phyloP scores from a whole-genome alignment of 352 stramenopile species.

The Phytophthora meadii region DNA sequence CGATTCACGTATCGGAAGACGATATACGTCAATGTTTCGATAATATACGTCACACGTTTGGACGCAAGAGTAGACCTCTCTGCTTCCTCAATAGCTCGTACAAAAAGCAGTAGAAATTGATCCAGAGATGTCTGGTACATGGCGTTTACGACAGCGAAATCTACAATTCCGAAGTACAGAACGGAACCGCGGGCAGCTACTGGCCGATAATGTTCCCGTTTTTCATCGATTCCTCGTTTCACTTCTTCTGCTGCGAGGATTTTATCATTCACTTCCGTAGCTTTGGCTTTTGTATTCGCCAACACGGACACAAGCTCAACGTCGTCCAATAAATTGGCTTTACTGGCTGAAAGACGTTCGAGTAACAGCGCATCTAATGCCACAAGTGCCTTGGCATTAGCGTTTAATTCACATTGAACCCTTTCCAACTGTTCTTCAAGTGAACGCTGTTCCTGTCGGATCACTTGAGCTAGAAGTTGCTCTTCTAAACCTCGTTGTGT shows the following conservation, averaged over 20 bases:
- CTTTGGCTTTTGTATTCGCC: conserved; percentile 91
- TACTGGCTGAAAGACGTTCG: conserved; percentile 85
- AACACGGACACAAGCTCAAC: conserved; percentile 89
- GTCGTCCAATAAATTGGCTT: conserved; percentile 88
- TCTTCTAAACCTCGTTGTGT: conserved; percentile 92
- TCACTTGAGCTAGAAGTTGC: conserved; percentile 91
- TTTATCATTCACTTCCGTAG: conserved; percentile 91
- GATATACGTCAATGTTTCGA: conserved; percentile 88
- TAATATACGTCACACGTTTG: conserved; percentile 89
- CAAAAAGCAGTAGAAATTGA: conserved; percentile 91
- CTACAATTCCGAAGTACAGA: conserved; percentile 92
- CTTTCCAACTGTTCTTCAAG: conserved; percentile 91
- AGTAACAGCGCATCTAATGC: conserved; percentile 87
- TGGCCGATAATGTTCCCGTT: conserved; percentile 91
- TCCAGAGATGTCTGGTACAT: conserved; percentile 94
- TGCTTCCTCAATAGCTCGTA: conserved; percentile 81
- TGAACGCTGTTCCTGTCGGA: conserved; percentile 91
- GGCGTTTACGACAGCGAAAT: conserved; percentile 86
- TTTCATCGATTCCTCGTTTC: conserved; percentile 90
- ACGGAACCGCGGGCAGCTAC: conserved; percentile 88
- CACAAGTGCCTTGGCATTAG: conserved; percentile 89
- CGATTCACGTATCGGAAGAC: conserved; percentile 81
- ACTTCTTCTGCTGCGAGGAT: conserved; percentile 88
- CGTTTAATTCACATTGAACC: conserved; percentile 85
- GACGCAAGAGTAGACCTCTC: conserved; percentile 80